These are phyloP conservation scores for Breviolum minutum DNA, from an alignment of 73 alveolate species.

Conservation along the genomic window DNA sequence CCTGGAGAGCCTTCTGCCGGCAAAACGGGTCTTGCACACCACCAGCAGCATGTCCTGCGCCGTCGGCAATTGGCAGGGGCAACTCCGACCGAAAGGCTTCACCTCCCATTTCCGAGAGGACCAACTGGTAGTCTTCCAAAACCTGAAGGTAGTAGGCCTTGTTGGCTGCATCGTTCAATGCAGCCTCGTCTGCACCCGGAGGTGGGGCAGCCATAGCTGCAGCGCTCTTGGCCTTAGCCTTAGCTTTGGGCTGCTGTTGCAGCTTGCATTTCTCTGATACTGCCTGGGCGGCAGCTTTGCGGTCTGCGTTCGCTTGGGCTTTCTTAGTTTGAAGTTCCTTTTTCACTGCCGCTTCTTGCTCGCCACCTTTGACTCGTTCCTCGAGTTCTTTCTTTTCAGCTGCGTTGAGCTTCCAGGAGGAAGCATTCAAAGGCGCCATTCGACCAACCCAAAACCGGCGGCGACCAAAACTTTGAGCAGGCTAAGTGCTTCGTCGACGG, in stretches of 20 bases:
- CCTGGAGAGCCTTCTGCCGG: background rate
- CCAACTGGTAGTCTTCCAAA: background rate
- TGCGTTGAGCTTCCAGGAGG: background rate
- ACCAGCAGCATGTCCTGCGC: background rate
- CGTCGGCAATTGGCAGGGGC: background rate
- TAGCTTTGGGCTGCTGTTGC: background rate
- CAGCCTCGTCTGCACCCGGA: background rate
- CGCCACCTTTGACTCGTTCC: background rate
- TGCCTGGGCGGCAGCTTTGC: conserved; percentile 4
- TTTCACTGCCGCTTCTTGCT: background rate
- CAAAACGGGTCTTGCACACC: background rate
- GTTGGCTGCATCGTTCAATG: background rate
- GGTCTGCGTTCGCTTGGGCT: background rate
- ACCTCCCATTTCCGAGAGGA: background rate
- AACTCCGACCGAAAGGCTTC: background rate
- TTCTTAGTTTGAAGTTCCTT: background rate
- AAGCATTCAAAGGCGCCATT: background rate
- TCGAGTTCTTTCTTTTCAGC: background rate
- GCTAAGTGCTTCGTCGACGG: too few species aligned
- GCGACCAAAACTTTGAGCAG: too few species aligned
- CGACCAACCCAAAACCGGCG: too few species aligned
- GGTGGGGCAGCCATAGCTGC: background rate
- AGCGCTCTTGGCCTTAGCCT: background rate
- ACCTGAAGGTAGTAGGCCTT: background rate
- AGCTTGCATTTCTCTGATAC: background rate